A percentile compares a stretch with the other conserved stretches of the same genome.
These are phyloP conservation scores for Stagonosporopsis tanaceti DNA, from an alignment of 2,329 filamentous ascomycete species.

Conservation along the genomic window DNA sequence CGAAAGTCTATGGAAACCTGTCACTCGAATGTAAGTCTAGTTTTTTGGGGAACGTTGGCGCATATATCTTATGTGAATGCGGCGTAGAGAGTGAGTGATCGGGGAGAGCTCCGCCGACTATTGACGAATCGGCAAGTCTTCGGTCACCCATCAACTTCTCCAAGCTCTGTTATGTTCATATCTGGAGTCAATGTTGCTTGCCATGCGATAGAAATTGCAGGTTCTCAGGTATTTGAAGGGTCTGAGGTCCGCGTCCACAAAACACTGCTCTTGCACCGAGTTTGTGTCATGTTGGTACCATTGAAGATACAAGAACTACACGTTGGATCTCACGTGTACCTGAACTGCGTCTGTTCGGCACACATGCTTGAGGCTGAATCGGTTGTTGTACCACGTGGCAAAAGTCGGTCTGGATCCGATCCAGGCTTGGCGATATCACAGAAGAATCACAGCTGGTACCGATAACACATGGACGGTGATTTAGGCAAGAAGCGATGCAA, in stretches of 20 bases:
- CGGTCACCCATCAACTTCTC: neutral
- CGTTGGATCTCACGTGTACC: too few species aligned
- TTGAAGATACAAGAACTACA: too few species aligned
- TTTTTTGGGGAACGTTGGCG: neutral
- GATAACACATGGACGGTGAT: too few species aligned
- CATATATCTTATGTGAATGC: neutral
- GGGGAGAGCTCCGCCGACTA: neutral
- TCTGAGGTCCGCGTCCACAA: neutral
- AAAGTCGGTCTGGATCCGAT: too few species aligned
- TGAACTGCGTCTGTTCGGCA: too few species aligned
- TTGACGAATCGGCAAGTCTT: neutral
- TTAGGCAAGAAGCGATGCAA: too few species aligned
- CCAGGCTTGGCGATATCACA: too few species aligned
- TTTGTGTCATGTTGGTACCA: too few species aligned
- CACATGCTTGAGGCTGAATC: too few species aligned
- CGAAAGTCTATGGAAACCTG: neutral
- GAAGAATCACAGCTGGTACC: too few species aligned
- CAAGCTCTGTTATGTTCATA: neutral
- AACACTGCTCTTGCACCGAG: neutral
- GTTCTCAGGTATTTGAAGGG: neutral
- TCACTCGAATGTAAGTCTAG: neutral
- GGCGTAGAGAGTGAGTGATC: neutral
- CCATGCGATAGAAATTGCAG: neutral
- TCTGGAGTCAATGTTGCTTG: neutral
- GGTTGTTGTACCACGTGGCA: too few species aligned